These are phyloP conservation scores for Syzygium aqueum DNA, from an alignment of 345 rosid species.

Conservation along the genomic window DNA sequence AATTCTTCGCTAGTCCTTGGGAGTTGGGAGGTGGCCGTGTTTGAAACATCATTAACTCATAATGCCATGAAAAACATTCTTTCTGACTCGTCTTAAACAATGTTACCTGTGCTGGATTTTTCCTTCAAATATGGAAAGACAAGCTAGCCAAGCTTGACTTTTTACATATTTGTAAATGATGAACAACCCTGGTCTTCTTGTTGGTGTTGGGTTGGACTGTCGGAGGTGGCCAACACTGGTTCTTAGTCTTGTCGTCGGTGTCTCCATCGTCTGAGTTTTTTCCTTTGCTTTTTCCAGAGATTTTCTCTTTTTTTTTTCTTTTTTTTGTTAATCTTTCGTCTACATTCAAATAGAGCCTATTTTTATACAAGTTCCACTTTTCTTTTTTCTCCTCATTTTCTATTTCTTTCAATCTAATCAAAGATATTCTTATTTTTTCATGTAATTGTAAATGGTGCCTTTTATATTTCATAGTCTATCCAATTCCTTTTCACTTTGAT, in stretches of 20 bases:
- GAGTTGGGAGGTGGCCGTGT: background rate
- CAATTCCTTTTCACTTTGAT: background rate
- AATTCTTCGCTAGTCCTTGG: background rate
- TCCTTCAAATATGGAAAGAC: background rate
- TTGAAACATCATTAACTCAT: background rate
- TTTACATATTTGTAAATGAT: background rate
- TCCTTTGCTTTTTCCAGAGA: background rate
- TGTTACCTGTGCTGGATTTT: background rate
- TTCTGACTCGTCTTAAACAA: background rate
- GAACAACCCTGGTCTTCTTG: too few species aligned
- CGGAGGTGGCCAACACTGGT: too few species aligned
- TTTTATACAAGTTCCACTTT: background rate
- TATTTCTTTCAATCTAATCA: background rate
- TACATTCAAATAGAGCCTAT: background rate
- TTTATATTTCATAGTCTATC: background rate
- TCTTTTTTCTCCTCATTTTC: background rate
- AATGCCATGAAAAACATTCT: background rate
- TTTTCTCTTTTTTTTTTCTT: background rate
- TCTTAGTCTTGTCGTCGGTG: too few species aligned
- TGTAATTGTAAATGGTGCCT: background rate
- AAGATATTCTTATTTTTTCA: background rate
- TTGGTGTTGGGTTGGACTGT: too few species aligned
- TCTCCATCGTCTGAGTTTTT: too few species aligned
- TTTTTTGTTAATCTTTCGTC: background rate
- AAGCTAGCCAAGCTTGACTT: background rate